Conservation (phyloP, 208 protist genomes). For the Trypanosoma vivax region DNA sequence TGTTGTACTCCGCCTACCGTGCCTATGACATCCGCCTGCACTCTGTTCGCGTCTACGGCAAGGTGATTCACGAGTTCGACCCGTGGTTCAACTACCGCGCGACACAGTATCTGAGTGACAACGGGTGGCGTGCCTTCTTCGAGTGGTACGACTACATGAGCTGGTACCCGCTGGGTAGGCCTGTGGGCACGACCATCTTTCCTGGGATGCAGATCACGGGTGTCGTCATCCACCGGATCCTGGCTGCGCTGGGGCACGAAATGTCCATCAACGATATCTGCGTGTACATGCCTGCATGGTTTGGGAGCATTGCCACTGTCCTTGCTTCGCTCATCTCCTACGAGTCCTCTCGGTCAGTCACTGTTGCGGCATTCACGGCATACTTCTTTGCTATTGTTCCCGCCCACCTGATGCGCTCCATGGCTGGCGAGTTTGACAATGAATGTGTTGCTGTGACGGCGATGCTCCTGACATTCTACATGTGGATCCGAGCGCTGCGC, state of each 20-base stretch:
- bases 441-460: constrained; percentile 97
- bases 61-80: constrained; percentile 92
- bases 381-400: constrained; percentile 54
- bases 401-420: constrained; percentile 95
- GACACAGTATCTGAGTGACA: constrained; percentile 81
- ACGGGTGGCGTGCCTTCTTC: constrained; percentile 95
- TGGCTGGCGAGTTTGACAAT: constrained; percentile 99
- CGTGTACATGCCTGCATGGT: constrained; percentile 93
- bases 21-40: constrained; percentile 63
- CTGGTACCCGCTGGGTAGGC: constrained; percentile 98
- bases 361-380: constrained; percentile 80
- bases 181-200: constrained; percentile 97
- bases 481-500: constrained; percentile 79
- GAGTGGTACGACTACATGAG: constrained; percentile 98
- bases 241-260: constrained; percentile 64
- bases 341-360: constrained; percentile 61
- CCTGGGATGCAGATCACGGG: constrained; percentile 97
- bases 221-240: constrained; percentile 78
- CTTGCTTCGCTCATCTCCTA: constrained; percentile 78
- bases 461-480: constrained; percentile 92
- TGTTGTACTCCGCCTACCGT: constrained; percentile 16
- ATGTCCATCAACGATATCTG: constrained; percentile 95
- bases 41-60: constrained; percentile 72
- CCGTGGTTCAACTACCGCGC: constrained; percentile 93
- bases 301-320: constrained; percentile 89